Percentiles rank a stretch among this genome's conserved stretches.
Evolutionary conservation across 441 rosid genomes (phyloP).

Genomic region (Populus hybrid): DNA sequence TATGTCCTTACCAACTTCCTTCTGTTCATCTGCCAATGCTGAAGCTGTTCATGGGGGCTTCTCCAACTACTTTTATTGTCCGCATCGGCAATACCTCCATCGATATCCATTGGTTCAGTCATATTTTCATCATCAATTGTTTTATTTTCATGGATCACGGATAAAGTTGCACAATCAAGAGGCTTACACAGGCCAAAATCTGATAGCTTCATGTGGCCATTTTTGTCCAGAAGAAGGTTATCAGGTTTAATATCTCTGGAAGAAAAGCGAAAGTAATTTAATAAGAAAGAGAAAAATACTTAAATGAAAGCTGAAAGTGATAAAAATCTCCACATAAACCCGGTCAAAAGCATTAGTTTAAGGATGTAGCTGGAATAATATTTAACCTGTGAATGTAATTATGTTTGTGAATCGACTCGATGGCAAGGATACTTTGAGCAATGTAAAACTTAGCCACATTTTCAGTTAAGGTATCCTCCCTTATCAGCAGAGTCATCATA

Average conservation of each 20-base stretch:
- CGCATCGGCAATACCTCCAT: constrained; percentile 68
- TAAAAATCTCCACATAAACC: background rate
- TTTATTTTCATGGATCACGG: constrained; percentile 74
- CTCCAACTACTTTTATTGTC: constrained; percentile 77
- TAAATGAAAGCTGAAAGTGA: background rate
- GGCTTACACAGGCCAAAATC: constrained; percentile 99
- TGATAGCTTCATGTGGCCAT: constrained; percentile 97
- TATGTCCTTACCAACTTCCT: constrained; percentile 69
- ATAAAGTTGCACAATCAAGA: constrained; percentile 76
- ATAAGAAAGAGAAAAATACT: constrained; percentile 16
- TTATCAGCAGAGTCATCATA: constrained; percentile 92
- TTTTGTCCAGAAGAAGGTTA: constrained; percentile 88
- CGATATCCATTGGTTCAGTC: constrained; percentile 83
- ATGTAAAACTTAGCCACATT: constrained; percentile 85
- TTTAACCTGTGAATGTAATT: constrained; percentile 90
- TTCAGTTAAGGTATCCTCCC: constrained; percentile 92
- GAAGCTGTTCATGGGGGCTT: constrained; percentile 89
- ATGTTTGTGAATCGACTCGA: constrained; percentile 91
- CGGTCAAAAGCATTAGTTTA: constrained; percentile 11
- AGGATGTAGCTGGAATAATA: constrained; percentile 5
- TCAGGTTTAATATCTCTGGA: constrained; percentile 96
- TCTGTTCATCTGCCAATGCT: constrained; percentile 98
- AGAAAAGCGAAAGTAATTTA: constrained; percentile 22
- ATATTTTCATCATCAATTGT: constrained; percentile 57
- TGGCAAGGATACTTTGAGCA: constrained; percentile 92